phyloP scores from a whole-genome alignment of 306 rosid genomes.

The Rosa chinensis region DNA sequence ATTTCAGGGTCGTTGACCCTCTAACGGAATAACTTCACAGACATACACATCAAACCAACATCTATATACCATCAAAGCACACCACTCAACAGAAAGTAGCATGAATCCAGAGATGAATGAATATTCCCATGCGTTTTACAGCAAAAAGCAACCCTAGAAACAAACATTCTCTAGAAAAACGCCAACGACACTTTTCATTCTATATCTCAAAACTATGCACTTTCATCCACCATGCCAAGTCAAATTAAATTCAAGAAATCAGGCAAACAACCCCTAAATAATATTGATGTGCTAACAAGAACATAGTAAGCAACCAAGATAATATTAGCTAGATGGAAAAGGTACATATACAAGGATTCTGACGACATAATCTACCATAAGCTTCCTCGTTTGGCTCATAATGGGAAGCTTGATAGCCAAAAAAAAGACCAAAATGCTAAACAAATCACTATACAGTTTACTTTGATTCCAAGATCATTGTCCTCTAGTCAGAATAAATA shows the following conservation, averaged over 20 bases:
- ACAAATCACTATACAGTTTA: background rate
- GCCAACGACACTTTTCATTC: background rate
- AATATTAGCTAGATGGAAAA: background rate
- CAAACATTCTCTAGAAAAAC: background rate
- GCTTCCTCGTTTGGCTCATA: background rate
- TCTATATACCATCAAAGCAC: background rate
- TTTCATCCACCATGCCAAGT: background rate
- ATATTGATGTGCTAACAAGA: background rate
- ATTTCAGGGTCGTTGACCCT: background rate
- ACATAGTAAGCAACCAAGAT: background rate
- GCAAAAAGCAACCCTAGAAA: background rate
- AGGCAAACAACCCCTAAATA: background rate
- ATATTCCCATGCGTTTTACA: background rate
- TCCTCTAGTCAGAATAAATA: background rate
- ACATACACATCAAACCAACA: background rate
- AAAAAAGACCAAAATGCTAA: background rate
- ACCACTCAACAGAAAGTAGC: background rate
- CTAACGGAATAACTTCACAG: constrained; percentile 10
- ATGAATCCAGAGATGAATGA: background rate
- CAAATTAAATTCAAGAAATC: background rate
- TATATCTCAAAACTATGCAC: background rate
- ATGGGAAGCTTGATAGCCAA: background rate
- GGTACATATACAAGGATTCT: background rate
- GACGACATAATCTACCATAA: background rate
- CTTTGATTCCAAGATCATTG: background rate